phyloP scores from a whole-genome alignment of 1,284 basidiomycete species.

The Marasmius fiardii region DNA sequence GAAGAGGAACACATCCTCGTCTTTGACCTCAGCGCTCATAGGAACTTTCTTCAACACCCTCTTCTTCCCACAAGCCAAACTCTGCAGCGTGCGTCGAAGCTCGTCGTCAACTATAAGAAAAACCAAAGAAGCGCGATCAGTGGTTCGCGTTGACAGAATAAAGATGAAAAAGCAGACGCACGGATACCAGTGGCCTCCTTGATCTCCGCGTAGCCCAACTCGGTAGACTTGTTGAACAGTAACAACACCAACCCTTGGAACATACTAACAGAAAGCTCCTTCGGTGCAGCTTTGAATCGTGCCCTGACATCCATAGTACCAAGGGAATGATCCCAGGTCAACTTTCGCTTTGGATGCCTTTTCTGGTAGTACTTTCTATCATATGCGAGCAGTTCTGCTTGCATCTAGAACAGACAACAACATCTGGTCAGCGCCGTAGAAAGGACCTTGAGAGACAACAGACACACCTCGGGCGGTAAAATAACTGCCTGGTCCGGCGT shows the following conservation, averaged over 20 bases:
- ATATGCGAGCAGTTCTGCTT: constrained; percentile 62
- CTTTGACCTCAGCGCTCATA: constrained; percentile 74
- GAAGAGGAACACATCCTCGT: constrained; percentile 77
- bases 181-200: constrained; percentile 72
- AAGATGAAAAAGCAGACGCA: constrained; percentile 32
- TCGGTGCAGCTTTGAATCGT: constrained; percentile 66
- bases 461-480: constrained; percentile 49
- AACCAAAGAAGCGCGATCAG: neutral
- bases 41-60: constrained; percentile 86
- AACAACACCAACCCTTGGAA: constrained; percentile 87
- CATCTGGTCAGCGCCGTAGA: neutral
- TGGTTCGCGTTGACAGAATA: neutral
- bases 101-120: constrained; percentile 61
- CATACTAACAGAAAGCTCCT: constrained; percentile 89
- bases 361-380: constrained; percentile 62
- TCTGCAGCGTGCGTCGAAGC: constrained; percentile 84
- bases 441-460: neutral
- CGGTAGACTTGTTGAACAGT: constrained; percentile 79
- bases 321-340: constrained; percentile 83
- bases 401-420: constrained; percentile 56
- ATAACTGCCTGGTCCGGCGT: constrained; percentile 45
- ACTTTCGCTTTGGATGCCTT: constrained; percentile 69
- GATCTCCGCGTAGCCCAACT: constrained; percentile 69
- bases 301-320: constrained; percentile 75
- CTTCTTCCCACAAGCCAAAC: constrained; percentile 88